Percentiles rank a stretch among this genome's conserved stretches.
Conservation (phyloP, 257 asterid genomes). For the Anisodus tanguticus region DNA sequence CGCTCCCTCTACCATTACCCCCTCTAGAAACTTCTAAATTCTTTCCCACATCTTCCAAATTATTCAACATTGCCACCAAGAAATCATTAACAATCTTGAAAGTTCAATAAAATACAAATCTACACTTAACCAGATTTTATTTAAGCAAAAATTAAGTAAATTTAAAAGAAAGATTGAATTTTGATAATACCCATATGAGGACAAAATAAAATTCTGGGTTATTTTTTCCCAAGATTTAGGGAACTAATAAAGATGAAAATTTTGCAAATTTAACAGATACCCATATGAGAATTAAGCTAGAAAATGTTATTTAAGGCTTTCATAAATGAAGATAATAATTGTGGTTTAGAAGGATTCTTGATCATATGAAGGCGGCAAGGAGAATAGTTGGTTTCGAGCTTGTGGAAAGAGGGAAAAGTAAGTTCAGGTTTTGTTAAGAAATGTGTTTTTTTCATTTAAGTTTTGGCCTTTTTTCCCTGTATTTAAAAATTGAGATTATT, state of each 20-base stretch:
- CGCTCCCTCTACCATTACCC: constrained; percentile 47
- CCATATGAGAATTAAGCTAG: constrained; percentile 33
- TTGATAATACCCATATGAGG: constrained; percentile 1
- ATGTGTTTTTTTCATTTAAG: neutral
- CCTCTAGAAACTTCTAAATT: constrained; percentile 55
- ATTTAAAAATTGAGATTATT: neutral
- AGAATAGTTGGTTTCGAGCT: constrained; percentile 22
- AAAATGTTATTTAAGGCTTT: neutral
- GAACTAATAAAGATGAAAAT: constrained; percentile 30
- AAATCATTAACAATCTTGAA: neutral
- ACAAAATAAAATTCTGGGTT: constrained; percentile 22
- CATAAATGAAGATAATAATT: neutral
- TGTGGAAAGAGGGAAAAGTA: neutral
- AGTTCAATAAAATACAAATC: constrained; percentile 9
- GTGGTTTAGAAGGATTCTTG: neutral
- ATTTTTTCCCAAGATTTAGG: neutral
- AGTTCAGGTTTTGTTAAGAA: neutral
- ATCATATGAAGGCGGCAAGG: constrained; percentile 28
- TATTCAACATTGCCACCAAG: constrained; percentile 68
- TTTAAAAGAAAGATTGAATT: constrained; percentile 10
- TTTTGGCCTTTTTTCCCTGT: neutral
- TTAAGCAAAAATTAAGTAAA: neutral
- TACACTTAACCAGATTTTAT: constrained; percentile 23
- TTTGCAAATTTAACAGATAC: constrained; percentile 32
- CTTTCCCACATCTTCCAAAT: constrained; percentile 66